These are phyloP conservation scores for Aspergillus cavernicola DNA, from an alignment of 495 filamentous ascomycete species.

Conservation along the genomic window DNA sequence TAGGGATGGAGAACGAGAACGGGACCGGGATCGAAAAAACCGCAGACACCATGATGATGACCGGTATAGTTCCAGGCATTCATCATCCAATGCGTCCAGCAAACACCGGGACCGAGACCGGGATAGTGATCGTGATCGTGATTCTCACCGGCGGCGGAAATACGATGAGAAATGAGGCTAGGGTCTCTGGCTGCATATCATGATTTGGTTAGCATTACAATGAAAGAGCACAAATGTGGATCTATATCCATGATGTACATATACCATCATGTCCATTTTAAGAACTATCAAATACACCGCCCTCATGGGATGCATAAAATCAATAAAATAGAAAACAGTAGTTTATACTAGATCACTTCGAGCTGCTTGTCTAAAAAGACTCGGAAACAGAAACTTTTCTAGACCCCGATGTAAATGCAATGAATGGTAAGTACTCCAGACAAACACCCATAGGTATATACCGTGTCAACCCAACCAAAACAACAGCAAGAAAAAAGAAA, in stretches of 20 bases:
- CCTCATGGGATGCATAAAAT: no score
- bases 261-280: no score
- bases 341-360: no score
- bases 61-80: constrained; percentile 33
- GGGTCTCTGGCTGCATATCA: no score
- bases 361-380: not conserved
- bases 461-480: constrained; percentile 11
- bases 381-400: constrained; percentile 12
- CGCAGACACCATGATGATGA: constrained; percentile 32
- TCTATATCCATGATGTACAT: no score
- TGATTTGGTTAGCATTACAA: no score
- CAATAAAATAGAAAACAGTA: no score
- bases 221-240: no score
- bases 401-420: constrained; percentile 18
- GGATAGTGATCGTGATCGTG: constrained; percentile 30
- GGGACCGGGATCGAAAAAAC: constrained; percentile 33
- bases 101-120: constrained; percentile 25
- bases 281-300: no score
- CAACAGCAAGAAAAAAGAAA: constrained; percentile 11
- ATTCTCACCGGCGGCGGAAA: constrained; percentile 32
- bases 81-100: constrained; percentile 26
- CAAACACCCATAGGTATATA: constrained; percentile 21
- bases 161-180: constrained; percentile 24
- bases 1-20: constrained; percentile 29
- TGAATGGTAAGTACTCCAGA: constrained; percentile 16